Evolutionary conservation across 2,329 filamentous ascomycete species (phyloP).

Genomic region (Alternaria angustiovoidea): DNA sequence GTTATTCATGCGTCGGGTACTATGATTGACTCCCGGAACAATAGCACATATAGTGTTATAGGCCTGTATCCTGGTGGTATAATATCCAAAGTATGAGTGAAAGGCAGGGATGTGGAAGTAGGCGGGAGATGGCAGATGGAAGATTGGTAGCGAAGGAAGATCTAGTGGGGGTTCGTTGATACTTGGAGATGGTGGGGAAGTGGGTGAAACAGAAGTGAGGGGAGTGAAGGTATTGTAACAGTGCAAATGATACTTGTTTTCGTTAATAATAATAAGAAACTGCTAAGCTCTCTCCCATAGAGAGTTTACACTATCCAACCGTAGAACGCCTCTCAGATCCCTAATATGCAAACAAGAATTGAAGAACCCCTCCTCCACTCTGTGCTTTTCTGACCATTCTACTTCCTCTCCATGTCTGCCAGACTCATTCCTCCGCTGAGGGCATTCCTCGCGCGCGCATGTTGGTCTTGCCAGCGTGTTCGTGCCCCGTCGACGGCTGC

Average conservation of each 20-base stretch:
- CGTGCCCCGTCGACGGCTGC: constrained; percentile 43
- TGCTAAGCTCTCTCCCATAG: background rate
- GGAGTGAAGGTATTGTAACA: background rate
- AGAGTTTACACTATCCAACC: background rate
- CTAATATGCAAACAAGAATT: background rate
- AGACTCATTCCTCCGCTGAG: constrained; percentile 21
- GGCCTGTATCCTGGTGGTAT: background rate
- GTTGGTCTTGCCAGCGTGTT: constrained; percentile 46
- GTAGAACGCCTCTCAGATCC: background rate
- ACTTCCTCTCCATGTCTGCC: constrained; percentile 9
- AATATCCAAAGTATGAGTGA: background rate
- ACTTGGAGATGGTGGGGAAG: background rate
- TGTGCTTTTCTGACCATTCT: background rate
- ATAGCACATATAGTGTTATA: constrained; percentile 9
- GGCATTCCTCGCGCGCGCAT: constrained; percentile 28
- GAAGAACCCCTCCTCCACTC: background rate
- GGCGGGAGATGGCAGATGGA: background rate
- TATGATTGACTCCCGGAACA: constrained; percentile 8
- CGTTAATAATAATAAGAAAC: background rate
- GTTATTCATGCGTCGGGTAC: constrained; percentile 6
- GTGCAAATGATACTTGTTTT: background rate
- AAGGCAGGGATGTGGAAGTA: background rate
- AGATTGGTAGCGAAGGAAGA: background rate
- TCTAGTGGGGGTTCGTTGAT: background rate
- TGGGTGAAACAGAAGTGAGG: background rate